Base-by-base conservation (phyloP, 441 rosid genomes). In the Hura crepitans region DNA sequence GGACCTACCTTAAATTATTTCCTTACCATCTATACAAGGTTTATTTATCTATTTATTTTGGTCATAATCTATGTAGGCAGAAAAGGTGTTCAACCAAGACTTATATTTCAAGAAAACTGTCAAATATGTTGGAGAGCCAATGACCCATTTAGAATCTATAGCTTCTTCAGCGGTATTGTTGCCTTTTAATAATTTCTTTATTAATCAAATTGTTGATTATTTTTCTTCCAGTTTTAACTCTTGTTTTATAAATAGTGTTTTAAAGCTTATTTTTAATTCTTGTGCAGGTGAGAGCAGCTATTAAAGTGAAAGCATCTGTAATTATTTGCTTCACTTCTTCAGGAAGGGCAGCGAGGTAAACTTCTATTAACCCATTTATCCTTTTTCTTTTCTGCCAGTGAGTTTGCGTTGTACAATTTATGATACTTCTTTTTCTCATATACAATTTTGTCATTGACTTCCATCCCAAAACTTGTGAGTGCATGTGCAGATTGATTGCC, bases 61-160 rank as follows among this genome's bases (percentile, higher is more conserved):
- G 10, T 62, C 33, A 23, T 64, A 15, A 3, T 58, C 18, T 33
- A 50, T 66, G 65, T 37, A 96, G 99, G 95, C 97, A 15, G 98
- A 96, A 77, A 96, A 92, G 86, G 97, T 91, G 76, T 96, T 92
- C 85, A 92, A 96, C 73, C 96, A 92, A 75, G 99, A 92, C 77
- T 47, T 88, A 62, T 95, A 86, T 83, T 92, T 89, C 84, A 95
- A 95, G 87, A 92, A 81, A 81, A 91, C 97, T 13, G 95, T 90
- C 74, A 92, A 95, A 77, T 86, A 78, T 82, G 96, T 89, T 66
- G 99, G 97, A 69, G 98, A 95, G 83, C 96, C 98, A 30, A 95
- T 92, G 99, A 75, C 86, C 74, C 98, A 92, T 81, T 83, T 95
- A 85, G 99, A 95, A 84, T 95, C 97, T 30, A 89, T 92, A 74